Percentiles rank a stretch among this genome's conserved stretches.
phyloP scores from a whole-genome alignment of 2,329 filamentous ascomycete genomes.

The Monilinia fructicola region DNA sequence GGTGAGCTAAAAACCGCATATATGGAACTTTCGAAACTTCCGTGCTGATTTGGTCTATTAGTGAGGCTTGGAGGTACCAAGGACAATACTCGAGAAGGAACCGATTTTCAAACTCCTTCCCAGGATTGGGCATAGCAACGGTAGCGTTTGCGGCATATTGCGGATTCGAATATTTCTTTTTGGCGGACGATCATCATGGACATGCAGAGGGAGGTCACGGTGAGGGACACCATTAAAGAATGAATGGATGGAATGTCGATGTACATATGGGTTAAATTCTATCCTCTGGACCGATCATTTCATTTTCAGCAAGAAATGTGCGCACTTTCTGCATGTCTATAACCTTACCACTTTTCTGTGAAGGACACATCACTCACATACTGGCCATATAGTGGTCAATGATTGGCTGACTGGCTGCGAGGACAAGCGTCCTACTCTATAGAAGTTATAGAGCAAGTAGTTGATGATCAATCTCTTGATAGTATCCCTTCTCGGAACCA shows the following conservation, averaged over 20 bases:
- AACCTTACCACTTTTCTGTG: background rate
- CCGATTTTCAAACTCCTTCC: constrained; percentile 82
- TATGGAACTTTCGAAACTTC: background rate
- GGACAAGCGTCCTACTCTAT: background rate
- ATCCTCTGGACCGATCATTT: background rate
- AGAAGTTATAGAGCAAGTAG: background rate
- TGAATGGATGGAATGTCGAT: constrained; percentile 28
- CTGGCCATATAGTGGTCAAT: background rate
- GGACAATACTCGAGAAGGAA: constrained; percentile 86
- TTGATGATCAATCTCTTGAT: background rate
- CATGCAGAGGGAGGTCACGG: constrained; percentile 52
- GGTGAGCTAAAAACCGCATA: constrained; percentile 48
- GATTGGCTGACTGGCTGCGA: background rate
- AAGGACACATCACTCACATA: background rate
- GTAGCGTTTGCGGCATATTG: constrained; percentile 91
- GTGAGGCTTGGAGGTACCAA: constrained; percentile 92
- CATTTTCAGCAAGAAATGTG: constrained; percentile 5
- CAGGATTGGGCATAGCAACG: constrained; percentile 87
- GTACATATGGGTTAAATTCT: constrained; percentile 44
- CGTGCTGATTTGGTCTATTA: constrained; percentile 57
- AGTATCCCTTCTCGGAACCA: background rate
- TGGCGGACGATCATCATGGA: constrained; percentile 66
- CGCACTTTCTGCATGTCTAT: background rate
- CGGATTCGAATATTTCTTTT: constrained; percentile 83
- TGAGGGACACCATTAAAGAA: constrained; percentile 57